Evolutionary conservation across 73 alveolate species (phyloP).

Genomic region (Uronychia binucleata): DNA sequence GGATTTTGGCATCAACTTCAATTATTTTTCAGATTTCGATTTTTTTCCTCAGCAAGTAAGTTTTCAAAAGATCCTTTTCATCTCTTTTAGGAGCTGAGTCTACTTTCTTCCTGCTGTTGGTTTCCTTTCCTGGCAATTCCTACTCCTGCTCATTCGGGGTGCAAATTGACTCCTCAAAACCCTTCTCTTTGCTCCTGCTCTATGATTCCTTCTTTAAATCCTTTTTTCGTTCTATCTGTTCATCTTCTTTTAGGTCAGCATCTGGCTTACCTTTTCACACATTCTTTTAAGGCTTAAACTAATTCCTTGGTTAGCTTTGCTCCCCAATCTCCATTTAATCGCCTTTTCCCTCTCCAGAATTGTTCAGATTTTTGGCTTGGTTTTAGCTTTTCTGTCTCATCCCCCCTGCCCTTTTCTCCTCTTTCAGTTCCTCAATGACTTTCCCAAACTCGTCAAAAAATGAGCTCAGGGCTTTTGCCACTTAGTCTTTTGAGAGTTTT

Average conservation of each 20-base stretch:
- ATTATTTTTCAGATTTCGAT: constrained; percentile 41
- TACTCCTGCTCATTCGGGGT: too few relatives aligned
- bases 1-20: constrained; percentile 45
- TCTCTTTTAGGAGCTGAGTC: background rate
- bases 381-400: too few relatives aligned
- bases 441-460: background rate
- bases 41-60: background rate
- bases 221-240: background rate
- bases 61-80: background rate
- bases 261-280: background rate
- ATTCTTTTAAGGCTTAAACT: too few relatives aligned
- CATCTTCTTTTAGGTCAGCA: background rate
- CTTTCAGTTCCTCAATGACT: background rate
- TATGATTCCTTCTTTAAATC: background rate
- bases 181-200: background rate
- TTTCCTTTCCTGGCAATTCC: too few relatives aligned
- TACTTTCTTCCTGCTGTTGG: background rate
- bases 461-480: background rate
- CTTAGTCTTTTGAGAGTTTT: background rate
- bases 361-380: too few relatives aligned
- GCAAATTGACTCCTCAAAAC: too few relatives aligned
- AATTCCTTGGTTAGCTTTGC: background rate
- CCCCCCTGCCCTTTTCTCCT: background rate
- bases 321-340: background rate
- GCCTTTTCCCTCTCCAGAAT: too few relatives aligned